Conservation (phyloP, 2,329 filamentous ascomycete species). For the Sporothrix dimorphospora region DNA sequence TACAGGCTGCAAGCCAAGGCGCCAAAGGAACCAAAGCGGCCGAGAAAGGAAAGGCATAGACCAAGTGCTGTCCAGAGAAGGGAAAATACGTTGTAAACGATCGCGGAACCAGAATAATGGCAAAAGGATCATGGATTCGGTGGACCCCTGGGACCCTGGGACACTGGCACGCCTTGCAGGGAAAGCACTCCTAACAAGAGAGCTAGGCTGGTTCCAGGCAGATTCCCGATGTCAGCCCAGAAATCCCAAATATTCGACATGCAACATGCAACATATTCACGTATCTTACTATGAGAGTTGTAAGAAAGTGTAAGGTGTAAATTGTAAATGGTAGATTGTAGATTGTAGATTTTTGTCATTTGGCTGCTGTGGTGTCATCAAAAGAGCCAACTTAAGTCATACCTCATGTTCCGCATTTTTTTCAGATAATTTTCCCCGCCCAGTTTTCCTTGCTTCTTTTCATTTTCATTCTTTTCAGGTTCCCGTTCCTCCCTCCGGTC, state of each 20-base stretch:
- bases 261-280: too few species aligned
- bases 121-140: too few species aligned
- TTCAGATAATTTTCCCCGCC: not conserved
- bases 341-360: slow-evolving; percentile 17
- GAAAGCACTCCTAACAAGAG: not conserved
- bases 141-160: too few species aligned
- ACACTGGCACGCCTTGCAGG: not conserved
- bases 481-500: not conserved
- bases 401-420: slow-evolving; percentile 20
- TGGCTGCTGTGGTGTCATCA: not conserved
- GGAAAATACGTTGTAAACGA: too few species aligned
- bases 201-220: slow-evolving; percentile 6
- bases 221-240: not conserved
- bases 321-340: not conserved
- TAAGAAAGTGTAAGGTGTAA: too few species aligned
- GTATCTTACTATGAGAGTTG: too few species aligned
- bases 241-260: not conserved
- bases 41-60: not conserved
- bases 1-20: not conserved
- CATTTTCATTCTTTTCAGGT: not conserved
- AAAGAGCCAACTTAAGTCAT: slow-evolving; percentile 19
- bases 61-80: too few species aligned
- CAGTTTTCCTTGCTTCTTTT: not conserved
- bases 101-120: too few species aligned
- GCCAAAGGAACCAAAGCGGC: not conserved